Conservation (phyloP, 306 rosid genomes). For the Fragaria nilgerrensis region DNA sequence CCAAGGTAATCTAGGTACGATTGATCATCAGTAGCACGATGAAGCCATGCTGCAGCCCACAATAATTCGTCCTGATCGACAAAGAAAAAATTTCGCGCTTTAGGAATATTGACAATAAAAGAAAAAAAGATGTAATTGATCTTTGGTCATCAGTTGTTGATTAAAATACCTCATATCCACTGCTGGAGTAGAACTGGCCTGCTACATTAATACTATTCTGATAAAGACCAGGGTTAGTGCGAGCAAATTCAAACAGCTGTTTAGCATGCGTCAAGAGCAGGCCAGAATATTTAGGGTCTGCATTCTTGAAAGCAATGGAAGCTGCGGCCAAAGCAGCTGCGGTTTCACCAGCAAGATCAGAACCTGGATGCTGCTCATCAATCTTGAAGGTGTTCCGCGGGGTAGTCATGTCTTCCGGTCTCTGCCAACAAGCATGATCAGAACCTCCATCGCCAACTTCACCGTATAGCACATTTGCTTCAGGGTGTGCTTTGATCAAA, state of each 20-base stretch:
- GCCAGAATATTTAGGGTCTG: conserved; percentile 25
- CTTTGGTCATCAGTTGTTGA: neutral
- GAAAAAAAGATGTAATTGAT: neutral
- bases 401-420: conserved; percentile 73
- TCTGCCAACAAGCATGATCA: conserved; percentile 58
- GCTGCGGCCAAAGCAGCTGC: conserved; percentile 66
- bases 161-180: conserved; percentile 54
- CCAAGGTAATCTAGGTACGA: conserved; percentile 36
- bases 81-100: neutral
- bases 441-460: conserved; percentile 53
- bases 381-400: conserved; percentile 32
- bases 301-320: conserved; percentile 34
- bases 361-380: conserved; percentile 45
- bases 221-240: conserved; percentile 33
- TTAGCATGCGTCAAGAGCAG: conserved; percentile 40
- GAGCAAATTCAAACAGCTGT: conserved; percentile 47
- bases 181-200: conserved; percentile 35
- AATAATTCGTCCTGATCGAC: conserved; percentile 47
- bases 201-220: conserved; percentile 39
- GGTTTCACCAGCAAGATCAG: conserved; percentile 68
- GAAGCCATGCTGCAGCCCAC: conserved; percentile 77
- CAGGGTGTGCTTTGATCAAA: conserved; percentile 51
- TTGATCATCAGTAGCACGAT: conserved; percentile 36
- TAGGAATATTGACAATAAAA: neutral
- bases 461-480: conserved; percentile 37